Evolutionary conservation across 257 asterid genomes (phyloP), one percentile per base, ranked within the genome.

Genomic region (Solanum commersonii): DNA sequence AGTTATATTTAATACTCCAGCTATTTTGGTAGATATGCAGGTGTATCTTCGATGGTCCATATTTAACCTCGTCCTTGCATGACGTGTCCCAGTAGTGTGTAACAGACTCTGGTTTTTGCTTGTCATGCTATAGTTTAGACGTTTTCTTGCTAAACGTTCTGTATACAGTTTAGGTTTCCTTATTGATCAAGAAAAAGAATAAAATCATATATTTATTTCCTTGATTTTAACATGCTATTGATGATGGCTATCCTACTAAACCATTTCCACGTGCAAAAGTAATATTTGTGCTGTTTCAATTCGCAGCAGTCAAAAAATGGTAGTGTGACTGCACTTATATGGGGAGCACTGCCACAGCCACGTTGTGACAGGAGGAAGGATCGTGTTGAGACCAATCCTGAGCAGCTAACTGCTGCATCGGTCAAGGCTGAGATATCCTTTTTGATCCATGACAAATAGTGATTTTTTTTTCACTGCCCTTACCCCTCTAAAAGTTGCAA

Each of bases 271-370:
- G 22, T 81, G 46, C 71, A 49, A 13, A 63, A 34, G 78, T 90
- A 73, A 90, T 59, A 72, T 89, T 27, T 73, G 56, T 63, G 49
- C 84, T 15, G 35, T 90, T 84, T 40, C 86, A 42, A 29, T 35
- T 87, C 86, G 88, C 96, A 97, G 99, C 95, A 81, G 71, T 93
- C 99, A 44, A 95, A 90, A 88, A 92, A 92, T 90, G 98, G 99
- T 70, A 87, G 89, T 81, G 94, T 90, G 77, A 94, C 94, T 71
- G 99, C 99, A 85, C 89, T 95, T 88, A 94, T 97, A 89, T 97
- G 99, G 99, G 98, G 94, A 88, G 99, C 99, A 49, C 93, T 97
- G 89, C 99, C 99, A 12, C 99, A 97, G 86, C 99, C 99, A 59
- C 99, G 99, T 46, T 94, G 94, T 42, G 99, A 97, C 92, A 93